Evolutionary conservation across 2,329 filamentous ascomycete genomes (phyloP).

Genomic region (Raffaelea ambrosiae): DNA sequence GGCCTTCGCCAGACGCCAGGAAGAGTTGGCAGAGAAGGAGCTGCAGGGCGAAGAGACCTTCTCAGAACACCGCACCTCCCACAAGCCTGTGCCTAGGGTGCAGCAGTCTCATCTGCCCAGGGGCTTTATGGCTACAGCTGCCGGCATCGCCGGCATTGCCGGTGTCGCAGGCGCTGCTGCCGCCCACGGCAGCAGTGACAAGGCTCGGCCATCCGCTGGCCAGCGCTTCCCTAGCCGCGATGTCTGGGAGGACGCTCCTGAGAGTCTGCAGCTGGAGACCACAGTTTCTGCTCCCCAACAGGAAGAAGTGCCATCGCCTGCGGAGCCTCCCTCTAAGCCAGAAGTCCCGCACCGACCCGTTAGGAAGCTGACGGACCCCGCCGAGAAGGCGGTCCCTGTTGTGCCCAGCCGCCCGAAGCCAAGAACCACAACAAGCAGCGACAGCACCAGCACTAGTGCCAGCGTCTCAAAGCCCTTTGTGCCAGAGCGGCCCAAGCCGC

Average conservation of each 20-base stretch:
- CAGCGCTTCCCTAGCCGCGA: conserved; percentile 85
- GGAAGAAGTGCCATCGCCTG: conserved; percentile 34
- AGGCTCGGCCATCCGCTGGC: conserved; percentile 39
- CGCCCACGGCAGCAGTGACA: conserved; percentile 18
- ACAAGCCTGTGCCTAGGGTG: conserved; percentile 38
- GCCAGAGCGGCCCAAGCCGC: conserved; percentile 49
- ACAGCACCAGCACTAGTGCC: neutral
- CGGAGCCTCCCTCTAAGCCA: conserved; percentile 44
- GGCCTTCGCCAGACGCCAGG: conserved; percentile 57
- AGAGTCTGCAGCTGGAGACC: conserved; percentile 71
- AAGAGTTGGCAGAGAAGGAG: conserved; percentile 51
- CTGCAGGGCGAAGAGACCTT: conserved; percentile 11
- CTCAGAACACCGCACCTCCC: conserved; percentile 31
- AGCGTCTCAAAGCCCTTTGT: conserved; percentile 29
- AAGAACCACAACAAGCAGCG: conserved; percentile 19
- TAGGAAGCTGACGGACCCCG: conserved; percentile 29
- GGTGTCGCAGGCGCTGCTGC: neutral
- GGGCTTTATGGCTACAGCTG: conserved; percentile 22
- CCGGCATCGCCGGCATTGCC: neutral
- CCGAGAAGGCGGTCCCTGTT: conserved; percentile 28
- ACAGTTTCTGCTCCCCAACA: conserved; percentile 54
- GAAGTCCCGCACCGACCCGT: conserved; percentile 48
- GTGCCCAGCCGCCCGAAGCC: conserved; percentile 48
- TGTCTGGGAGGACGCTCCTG: conserved; percentile 89
- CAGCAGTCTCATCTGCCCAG: conserved; percentile 40